Conservation (phyloP, 108 stramenopile species). For the Stephanodiscus triporus region DNA sequence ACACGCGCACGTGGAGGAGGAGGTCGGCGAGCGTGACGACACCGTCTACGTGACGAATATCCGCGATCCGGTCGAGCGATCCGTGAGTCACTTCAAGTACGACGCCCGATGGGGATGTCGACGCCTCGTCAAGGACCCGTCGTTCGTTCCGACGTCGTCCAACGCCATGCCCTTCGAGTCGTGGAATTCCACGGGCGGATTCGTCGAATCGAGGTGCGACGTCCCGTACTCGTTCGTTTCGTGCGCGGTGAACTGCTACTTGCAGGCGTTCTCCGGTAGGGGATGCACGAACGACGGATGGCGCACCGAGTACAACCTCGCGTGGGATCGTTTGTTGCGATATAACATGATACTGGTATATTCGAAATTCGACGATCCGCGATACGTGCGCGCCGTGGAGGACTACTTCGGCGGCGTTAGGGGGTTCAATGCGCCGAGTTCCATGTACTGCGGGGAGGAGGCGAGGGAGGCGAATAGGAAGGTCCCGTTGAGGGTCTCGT, state of each 20-base stretch:
- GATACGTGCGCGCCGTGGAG: slow-evolving; percentile 35
- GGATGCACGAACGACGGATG: slow-evolving; percentile 39
- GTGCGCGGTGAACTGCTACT: slow-evolving; percentile 47
- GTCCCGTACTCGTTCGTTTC: slow-evolving; percentile 27
- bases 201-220: slow-evolving; percentile 18
- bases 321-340: slow-evolving; percentile 27
- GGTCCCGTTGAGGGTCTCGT: slow-evolving; percentile 28
- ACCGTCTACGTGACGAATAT: slow-evolving; percentile 46
- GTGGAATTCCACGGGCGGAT: slow-evolving; percentile 40
- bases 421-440: slow-evolving; percentile 26
- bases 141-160: slow-evolving; percentile 30
- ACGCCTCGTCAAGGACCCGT: slow-evolving; percentile 41
- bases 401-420: slow-evolving; percentile 32
- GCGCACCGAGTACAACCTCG: slow-evolving; percentile 26
- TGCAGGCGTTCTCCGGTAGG: slow-evolving; percentile 35
- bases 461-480: slow-evolving; percentile 31
- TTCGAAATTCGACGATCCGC: slow-evolving; percentile 30
- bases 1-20: slow-evolving; percentile 24
- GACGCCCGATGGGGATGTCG: slow-evolving; percentile 44
- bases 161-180: slow-evolving; percentile 32
- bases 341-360: slow-evolving; percentile 43
- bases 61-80: slow-evolving; percentile 40
- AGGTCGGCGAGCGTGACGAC: slow-evolving; percentile 25
- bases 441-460: slow-evolving; percentile 37
- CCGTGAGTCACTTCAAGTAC: slow-evolving; percentile 52